phyloP scores from a whole-genome alignment of 331 rosid genomes.

The Stylosanthes scabra region DNA sequence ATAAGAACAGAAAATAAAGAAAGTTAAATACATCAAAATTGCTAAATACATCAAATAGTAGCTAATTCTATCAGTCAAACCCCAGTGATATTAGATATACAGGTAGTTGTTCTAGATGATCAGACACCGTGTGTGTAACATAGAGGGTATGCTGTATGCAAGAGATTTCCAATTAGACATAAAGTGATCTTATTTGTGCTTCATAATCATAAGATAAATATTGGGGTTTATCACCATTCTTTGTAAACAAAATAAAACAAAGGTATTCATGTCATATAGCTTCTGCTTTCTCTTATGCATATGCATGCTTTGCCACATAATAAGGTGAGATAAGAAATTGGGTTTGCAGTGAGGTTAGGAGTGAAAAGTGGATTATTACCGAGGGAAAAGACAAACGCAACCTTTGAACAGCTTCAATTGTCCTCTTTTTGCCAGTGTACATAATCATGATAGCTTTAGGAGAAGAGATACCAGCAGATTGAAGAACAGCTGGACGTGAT shows the following conservation, averaged over 20 bases:
- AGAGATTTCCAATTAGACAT: no score
- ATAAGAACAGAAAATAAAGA: slow-evolving; percentile 16
- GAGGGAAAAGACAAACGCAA: slow-evolving; percentile 78
- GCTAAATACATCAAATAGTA: neutral
- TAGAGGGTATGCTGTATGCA: no score
- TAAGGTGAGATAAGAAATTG: slow-evolving; percentile 15
- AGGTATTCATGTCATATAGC: slow-evolving; percentile 21
- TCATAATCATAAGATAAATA: slow-evolving; percentile 7
- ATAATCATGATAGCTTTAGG: slow-evolving; percentile 98
- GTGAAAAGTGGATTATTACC: slow-evolving; percentile 56
- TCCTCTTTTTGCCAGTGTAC: slow-evolving; percentile 70
- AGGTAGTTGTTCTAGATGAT: neutral
- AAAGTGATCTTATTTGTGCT: slow-evolving; percentile 1
- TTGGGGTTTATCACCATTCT: slow-evolving; percentile 14
- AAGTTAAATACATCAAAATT: no score
- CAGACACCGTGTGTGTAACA: neutral
- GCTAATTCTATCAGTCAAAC: slow-evolving; percentile 4
- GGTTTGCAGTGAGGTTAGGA: slow-evolving; percentile 3
- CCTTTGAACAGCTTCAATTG: slow-evolving; percentile 84
- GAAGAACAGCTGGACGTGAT: slow-evolving; percentile 85
- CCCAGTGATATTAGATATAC: slow-evolving; percentile 18
- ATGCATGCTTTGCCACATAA: slow-evolving; percentile 20
- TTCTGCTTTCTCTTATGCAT: slow-evolving; percentile 24
- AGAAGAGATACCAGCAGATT: slow-evolving; percentile 88
- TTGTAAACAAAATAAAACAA: slow-evolving; percentile 21